These are phyloP conservation scores for Tolypocladium tundrense DNA, from an alignment of 2,329 filamentous ascomycete species.

Conservation along the genomic window DNA sequence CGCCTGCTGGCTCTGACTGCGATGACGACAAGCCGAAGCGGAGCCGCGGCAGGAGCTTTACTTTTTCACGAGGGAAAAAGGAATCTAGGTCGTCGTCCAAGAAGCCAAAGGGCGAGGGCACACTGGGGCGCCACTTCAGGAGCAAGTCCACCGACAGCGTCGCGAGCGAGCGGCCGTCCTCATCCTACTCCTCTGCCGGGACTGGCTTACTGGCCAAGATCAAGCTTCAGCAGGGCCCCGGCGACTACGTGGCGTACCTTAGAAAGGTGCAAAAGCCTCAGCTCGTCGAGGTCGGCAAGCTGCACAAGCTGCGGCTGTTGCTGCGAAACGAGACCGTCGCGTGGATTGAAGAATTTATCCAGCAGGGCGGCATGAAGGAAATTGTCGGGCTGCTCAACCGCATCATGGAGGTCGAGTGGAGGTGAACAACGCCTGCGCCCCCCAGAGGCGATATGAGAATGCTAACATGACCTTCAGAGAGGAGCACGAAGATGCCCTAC, in stretches of 20 bases:
- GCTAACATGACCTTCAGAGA: conserved; percentile 44
- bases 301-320: conserved; percentile 84
- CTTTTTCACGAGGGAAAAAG: conserved; percentile 54
- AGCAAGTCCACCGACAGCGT: conserved; percentile 66
- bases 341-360: conserved; percentile 90
- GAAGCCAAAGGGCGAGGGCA: conserved; percentile 59
- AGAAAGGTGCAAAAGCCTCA: conserved; percentile 72
- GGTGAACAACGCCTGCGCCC: conserved; percentile 33
- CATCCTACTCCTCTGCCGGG: conserved; percentile 40
- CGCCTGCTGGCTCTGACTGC: conserved; percentile 27
- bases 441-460: background rate
- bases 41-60: conserved; percentile 52
- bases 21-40: conserved; percentile 42
- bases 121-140: conserved; percentile 52
- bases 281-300: conserved; percentile 80
- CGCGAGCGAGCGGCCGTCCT: conserved; percentile 46
- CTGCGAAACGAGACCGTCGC: conserved; percentile 90
- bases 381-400: conserved; percentile 77
- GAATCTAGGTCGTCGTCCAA: conserved; percentile 62
- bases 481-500: conserved; percentile 86
- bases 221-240: conserved; percentile 63
- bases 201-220: conserved; percentile 55
- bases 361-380: conserved; percentile 83
- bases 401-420: conserved; percentile 96
- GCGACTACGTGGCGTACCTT: conserved; percentile 80